A percentile compares a stretch with the other conserved stretches of the same genome.
phyloP scores from a whole-genome alignment of 2,329 filamentous ascomycete species.

The Aspergillus vadensis region DNA sequence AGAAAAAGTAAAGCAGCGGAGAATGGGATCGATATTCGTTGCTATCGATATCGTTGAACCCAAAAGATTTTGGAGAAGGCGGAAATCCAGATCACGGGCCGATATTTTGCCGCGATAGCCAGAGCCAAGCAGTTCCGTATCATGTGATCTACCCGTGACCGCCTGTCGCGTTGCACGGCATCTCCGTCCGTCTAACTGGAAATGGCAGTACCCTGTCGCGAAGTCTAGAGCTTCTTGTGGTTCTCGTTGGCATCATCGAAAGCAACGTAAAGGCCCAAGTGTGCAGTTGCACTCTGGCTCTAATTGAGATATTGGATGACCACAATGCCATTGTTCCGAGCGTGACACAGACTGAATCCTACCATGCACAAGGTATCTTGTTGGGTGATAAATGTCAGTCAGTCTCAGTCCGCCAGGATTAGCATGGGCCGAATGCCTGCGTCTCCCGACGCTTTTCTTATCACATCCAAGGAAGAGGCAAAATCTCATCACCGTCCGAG shows the following conservation, averaged over 20 bases:
- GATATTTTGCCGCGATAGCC: constrained; percentile 8
- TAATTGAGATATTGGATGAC: not conserved
- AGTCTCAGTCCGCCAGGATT: not conserved
- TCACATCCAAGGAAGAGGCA: constrained; percentile 6
- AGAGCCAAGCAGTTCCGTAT: not conserved
- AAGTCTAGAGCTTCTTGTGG: not conserved
- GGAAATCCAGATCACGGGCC: constrained; percentile 10
- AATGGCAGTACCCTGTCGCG: not conserved
- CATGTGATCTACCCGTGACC: constrained; percentile 3
- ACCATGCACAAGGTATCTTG: too few species aligned
- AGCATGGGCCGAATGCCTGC: not conserved
- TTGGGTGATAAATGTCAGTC: not conserved
- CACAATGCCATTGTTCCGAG: not conserved
- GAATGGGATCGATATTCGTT: not conserved
- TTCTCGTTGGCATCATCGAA: too few species aligned
- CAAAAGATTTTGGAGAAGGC: constrained; percentile 10
- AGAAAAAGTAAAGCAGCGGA: too few species aligned
- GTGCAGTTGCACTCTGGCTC: not conserved
- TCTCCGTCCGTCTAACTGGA: not conserved
- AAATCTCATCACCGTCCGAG: constrained; percentile 12
- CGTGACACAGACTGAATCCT: not conserved
- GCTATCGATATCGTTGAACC: not conserved
- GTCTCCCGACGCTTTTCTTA: not conserved
- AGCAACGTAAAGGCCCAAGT: too few species aligned
- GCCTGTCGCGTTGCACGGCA: not conserved